Base-by-base conservation (phyloP, 2,329 filamentous ascomycete genomes). In the Fusarium metavorans region DNA sequence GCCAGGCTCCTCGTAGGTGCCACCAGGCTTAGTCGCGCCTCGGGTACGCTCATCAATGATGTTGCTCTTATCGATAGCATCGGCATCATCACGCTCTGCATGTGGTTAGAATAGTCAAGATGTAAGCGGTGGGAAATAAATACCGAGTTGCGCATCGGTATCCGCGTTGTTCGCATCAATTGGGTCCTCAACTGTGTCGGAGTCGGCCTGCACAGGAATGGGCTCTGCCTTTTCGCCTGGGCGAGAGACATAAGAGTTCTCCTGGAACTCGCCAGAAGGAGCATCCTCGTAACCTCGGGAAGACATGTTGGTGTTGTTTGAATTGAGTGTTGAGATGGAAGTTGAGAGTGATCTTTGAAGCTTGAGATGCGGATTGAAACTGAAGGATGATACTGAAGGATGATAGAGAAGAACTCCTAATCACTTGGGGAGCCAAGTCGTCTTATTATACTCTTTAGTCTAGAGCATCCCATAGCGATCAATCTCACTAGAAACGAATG, bases 131-230 rank as follows among this genome's bases (percentile, higher is more conserved):
- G 4, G 5, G 7, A 11, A 5, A 1, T 0, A 23, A 50, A 23
- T 75, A 77, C 76, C 71, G 23, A 76, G 76, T 34, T 77, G 72
- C 7, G 66, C 69, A 18, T 76, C 71, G 37, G 66, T 70, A 9
- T 76, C 64, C 3, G 76, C 72, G 43, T 61, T 25, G n/a, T 63
- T 57, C 6, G 69, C 59, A 7, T 76, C 63, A 25, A 71, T 67
- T 1, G 73, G 67, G 32, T 74, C 73, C 6, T 77, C 66, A 34
- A 76, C 66, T 35, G 41, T 66, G 14, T 71, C 76, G 8, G 65
- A 71, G 57, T 77, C 69, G 37, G 74, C 65, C 16, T 75, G 73
- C 6, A 77, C 75, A 5, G 76, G 69, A 23, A 77, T 60, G 6
- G 72, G 61, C 58, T 77, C 68, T 5, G 67, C 59, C 59, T 77